Conservation (phyloP, 108 stramenopile genomes). For the Cyclotella distinguenda region DNA sequence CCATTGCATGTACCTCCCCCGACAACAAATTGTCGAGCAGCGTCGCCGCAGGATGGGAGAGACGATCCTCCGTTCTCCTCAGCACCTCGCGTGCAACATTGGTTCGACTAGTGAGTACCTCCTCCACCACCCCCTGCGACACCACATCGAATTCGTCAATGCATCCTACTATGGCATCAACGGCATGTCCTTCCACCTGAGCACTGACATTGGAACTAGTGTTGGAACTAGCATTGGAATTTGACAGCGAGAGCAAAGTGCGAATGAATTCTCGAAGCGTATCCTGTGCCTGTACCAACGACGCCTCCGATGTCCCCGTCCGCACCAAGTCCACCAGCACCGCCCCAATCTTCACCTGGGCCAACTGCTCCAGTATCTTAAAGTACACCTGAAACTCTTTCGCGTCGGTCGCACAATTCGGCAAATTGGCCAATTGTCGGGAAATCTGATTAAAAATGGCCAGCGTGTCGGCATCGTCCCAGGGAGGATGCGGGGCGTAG, state of each 20-base stretch:
- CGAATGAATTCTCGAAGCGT: conserved; percentile 60
- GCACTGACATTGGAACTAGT: conserved; percentile 68
- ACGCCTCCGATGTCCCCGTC: conserved; percentile 11
- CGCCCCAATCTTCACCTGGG: conserved; percentile 78
- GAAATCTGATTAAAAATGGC: conserved; percentile 70
- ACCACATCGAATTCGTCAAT: conserved; percentile 80
- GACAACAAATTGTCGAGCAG: conserved; percentile 74
- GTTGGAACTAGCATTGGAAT: conserved; percentile 69
- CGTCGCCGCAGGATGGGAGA: conserved; percentile 62
- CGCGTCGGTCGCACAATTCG: conserved; percentile 25
- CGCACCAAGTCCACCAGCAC: conserved; percentile 74
- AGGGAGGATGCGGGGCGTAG: conserved; percentile 86
- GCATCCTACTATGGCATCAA: conserved; percentile 54
- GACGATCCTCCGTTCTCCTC: conserved; percentile 57
- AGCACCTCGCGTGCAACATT: conserved; percentile 67
- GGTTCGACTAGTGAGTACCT: too few species aligned
- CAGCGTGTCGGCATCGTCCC: conserved; percentile 62
- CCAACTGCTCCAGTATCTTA: conserved; percentile 68
- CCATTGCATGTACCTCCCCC: too few species aligned
- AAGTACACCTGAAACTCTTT: conserved; percentile 54
- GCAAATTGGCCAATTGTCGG: conserved; percentile 73
- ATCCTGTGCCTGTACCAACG: conserved; percentile 55
- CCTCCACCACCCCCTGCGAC: conserved; percentile 63
- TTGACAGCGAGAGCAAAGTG: conserved; percentile 56
- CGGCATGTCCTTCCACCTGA: conserved; percentile 58